Base-by-base conservation (phyloP, 1,284 basidiomycete species). In the Laetiporus sulphureus region DNA sequence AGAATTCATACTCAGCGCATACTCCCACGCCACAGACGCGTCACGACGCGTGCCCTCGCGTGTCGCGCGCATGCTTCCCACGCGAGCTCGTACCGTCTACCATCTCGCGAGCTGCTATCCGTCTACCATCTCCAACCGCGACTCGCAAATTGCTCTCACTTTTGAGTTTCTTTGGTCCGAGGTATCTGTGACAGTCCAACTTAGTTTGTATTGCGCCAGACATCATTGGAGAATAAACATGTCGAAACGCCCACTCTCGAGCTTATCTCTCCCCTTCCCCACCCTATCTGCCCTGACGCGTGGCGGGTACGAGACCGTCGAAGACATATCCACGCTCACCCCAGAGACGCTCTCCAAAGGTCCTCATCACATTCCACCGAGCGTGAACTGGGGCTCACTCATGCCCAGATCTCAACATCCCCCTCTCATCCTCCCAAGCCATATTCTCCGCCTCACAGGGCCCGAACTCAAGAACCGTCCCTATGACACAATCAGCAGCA, bases 401-500 rank as follows among this genome's bases (percentile, higher is more conserved):
- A n/a, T n/a, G 38, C 32, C 38, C 24, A 79, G 77, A 75, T 23
- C 60, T 76, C n/a, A 62, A 65, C 19, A 65, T 77, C 40, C 52
- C 71, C 33, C 50, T 69, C 7, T 49, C 59, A 24, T 64, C 68
- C 22, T 69, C 69, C 4, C 67, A 71, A 52, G 60, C 62, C 3
- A 58, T 79, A 46, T 61, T 75, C 27, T 57, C 61, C 12, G 57
- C 63, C n/a, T 63, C 67, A 7, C 66, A 70, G 52, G 46, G 47
- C 21, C 53, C 58, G 23, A n/a, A n/a, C n/a, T n/a, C n/a, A n/a
- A 53, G 51, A 23, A 49, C 53, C 3, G 45, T 62, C n/a, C 64
- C 68, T 25, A 57, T 72, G 44, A 77, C 77, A 32, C 81, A 80
- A 58, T 70, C 79, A 5, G 81, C 71, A 3, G 70, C 79, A 21